Evolutionary conservation across 2,329 filamentous ascomycete genomes (phyloP).

Genomic region (Fusarium falciforme): DNA sequence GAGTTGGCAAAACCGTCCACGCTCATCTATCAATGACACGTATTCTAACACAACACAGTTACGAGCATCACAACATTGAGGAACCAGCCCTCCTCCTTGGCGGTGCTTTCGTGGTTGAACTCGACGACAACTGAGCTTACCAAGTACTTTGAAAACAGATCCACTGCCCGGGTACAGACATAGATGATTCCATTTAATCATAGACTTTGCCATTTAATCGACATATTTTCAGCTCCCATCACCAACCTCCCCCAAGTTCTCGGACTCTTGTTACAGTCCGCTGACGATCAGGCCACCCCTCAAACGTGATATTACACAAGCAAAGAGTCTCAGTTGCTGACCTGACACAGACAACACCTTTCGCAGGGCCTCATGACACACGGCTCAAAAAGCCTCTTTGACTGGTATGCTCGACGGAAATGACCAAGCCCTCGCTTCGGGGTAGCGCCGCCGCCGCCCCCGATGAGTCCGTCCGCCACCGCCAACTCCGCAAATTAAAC

Average conservation of each 20-base stretch:
- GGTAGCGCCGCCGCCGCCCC: conserved; percentile 5
- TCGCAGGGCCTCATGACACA: conserved; percentile 5
- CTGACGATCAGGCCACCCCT: conserved; percentile 13
- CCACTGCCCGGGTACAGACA: neutral
- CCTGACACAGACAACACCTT: conserved; percentile 19
- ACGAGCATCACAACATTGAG: conserved; percentile 81
- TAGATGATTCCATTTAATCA: conserved; percentile 7
- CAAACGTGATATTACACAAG: conserved; percentile 12
- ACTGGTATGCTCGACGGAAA: conserved; percentile 25
- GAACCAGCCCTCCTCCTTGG: conserved; percentile 85
- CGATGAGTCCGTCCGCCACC: conserved; percentile 8
- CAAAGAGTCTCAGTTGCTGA: conserved; percentile 8
- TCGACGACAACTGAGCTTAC: conserved; percentile 36
- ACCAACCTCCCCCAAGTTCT: conserved; percentile 14
- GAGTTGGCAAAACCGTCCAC: conserved; percentile 32
- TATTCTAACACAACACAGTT: conserved; percentile 59
- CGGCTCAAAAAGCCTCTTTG: neutral
- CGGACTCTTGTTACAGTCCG: conserved; percentile 19
- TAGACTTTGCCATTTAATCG: conserved; percentile 27
- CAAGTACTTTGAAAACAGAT: neutral
- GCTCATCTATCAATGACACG: neutral
- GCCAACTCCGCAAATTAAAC: conserved; percentile 1
- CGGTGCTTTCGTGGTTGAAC: conserved; percentile 71
- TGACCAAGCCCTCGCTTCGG: conserved; percentile 26
- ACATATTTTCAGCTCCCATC: conserved; percentile 11